These are phyloP conservation scores for Westerdykella aurantiaca DNA, from an alignment of 2,329 filamentous ascomycete genomes.

Conservation along the genomic window DNA sequence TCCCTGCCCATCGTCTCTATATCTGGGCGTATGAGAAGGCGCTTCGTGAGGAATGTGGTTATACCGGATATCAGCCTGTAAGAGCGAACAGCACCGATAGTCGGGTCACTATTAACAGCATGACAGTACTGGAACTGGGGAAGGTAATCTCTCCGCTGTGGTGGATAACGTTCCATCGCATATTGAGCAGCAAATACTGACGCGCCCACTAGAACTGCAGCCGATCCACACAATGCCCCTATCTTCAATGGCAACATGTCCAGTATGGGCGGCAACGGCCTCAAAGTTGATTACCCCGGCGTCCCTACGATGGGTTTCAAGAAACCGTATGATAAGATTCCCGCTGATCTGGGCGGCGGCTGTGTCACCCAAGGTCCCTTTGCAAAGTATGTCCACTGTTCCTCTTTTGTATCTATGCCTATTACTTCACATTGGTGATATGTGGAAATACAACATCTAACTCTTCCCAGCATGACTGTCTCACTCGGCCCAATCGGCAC, in stretches of 20 bases:
- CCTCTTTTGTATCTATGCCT: not conserved
- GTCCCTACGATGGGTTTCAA: slow-evolving; percentile 9
- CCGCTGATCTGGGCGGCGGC: slow-evolving; percentile 48
- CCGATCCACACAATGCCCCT: slow-evolving; percentile 39
- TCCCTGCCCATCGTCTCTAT: slow-evolving; percentile 35
- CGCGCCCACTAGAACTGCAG: not conserved
- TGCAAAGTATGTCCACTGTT: slow-evolving; percentile 26
- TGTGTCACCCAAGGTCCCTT: slow-evolving; percentile 49
- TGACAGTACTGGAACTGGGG: slow-evolving; percentile 19
- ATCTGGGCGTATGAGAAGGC: slow-evolving; percentile 36
- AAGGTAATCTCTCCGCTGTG: not conserved
- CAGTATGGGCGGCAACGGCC: slow-evolving; percentile 43
- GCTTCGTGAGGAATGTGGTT: slow-evolving; percentile 36
- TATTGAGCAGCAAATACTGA: too few species aligned
- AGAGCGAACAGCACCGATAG: not conserved
- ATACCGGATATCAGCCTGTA: slow-evolving; percentile 32
- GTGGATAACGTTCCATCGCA: too few species aligned
- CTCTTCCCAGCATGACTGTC: slow-evolving; percentile 19
- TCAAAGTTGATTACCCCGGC: slow-evolving; percentile 12
- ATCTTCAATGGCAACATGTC: slow-evolving; percentile 52
- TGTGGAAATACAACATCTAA: not conserved
- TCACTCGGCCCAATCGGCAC: slow-evolving; percentile 44
- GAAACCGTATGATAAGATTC: slow-evolving; percentile 31
- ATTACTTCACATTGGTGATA: not conserved
- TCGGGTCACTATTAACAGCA: not conserved